A percentile compares a stretch with the other conserved stretches of the same genome.
Evolutionary conservation across 352 stramenopile genomes (phyloP).

Genomic region (Globisporangium mamillatum): DNA sequence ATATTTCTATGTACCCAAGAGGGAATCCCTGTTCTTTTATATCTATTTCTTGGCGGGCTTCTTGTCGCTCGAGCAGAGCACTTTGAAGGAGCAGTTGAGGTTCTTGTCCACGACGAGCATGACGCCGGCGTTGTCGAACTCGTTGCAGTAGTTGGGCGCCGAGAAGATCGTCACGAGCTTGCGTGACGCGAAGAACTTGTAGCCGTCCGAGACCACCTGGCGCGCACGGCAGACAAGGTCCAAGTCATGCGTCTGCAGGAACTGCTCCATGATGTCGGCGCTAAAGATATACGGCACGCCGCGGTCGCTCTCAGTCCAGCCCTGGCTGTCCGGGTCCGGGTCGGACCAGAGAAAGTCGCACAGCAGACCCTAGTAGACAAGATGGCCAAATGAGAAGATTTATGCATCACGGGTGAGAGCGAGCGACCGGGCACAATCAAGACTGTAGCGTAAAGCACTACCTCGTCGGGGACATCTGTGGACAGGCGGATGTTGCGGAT

Average conservation of each 20-base stretch:
- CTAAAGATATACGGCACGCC: constrained; percentile 99
- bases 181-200: constrained; percentile 99
- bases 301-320: constrained; percentile 96
- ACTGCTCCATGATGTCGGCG: constrained; percentile 96
- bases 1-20: too few species aligned
- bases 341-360: constrained; percentile 89
- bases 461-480: constrained; percentile 81
- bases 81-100: constrained; percentile 81
- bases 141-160: constrained; percentile 99
- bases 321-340: constrained; percentile 82
- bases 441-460: not conserved
- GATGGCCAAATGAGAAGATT: not conserved
- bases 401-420: too few species aligned
- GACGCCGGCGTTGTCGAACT: constrained; percentile 99
- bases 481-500: constrained; percentile 89
- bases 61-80: constrained; percentile 75
- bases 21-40: not conserved
- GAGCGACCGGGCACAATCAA: not conserved
- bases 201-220: constrained; percentile 99
- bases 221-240: constrained; percentile 98
- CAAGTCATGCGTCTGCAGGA: constrained; percentile 96
- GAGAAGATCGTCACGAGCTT: constrained; percentile 99
- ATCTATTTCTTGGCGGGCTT: constrained; percentile 36
- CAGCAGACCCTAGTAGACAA: constrained; percentile 37
- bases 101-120: constrained; percentile 79